Conservation (phyloP, 352 stramenopile species). For the Pythium chondricola region DNA sequence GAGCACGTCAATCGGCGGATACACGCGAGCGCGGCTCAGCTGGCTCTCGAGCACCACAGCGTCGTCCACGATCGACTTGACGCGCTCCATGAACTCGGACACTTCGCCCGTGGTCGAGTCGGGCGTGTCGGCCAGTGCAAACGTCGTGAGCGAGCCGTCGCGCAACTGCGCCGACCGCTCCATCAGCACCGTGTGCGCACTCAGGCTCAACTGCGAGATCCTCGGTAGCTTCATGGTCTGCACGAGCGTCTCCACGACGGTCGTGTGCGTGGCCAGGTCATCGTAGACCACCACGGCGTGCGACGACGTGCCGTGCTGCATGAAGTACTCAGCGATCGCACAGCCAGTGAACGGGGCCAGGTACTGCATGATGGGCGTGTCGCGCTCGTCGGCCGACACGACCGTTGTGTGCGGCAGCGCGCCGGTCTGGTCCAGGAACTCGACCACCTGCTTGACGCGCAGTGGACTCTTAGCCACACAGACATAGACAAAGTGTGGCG, state of each 20-base stretch:
- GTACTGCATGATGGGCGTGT: constrained; percentile 75
- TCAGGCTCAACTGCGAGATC: constrained; percentile 52
- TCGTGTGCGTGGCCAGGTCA: constrained; percentile 67
- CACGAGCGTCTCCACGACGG: constrained; percentile 66
- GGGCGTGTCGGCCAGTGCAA: constrained; percentile 60
- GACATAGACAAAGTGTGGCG: constrained; percentile 75
- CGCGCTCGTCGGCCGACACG: constrained; percentile 51
- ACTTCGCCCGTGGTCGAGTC: constrained; percentile 36
- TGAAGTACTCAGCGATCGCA: constrained; percentile 64
- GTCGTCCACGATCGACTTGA: constrained; percentile 73
- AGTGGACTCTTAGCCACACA: constrained; percentile 49
- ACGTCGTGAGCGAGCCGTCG: constrained; percentile 48
- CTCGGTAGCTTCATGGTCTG: constrained; percentile 62
- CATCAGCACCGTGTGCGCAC: constrained; percentile 63
- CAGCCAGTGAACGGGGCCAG: constrained; percentile 76
- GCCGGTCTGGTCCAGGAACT: constrained; percentile 39
- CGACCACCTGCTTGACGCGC: constrained; percentile 59
- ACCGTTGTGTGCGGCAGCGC: constrained; percentile 57
- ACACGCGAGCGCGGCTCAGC: constrained; percentile 46
- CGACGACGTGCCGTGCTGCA: constrained; percentile 38
- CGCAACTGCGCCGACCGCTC: constrained; percentile 70
- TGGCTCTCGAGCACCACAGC: constrained; percentile 42
- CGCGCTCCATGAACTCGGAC: constrained; percentile 55
- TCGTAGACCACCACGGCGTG: constrained; percentile 75
- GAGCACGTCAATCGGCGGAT: constrained; percentile 66